Evolutionary conservation across 306 rosid species (phyloP), one percentile per base, ranked within the genome.

Genomic region (Morella rubra): DNA sequence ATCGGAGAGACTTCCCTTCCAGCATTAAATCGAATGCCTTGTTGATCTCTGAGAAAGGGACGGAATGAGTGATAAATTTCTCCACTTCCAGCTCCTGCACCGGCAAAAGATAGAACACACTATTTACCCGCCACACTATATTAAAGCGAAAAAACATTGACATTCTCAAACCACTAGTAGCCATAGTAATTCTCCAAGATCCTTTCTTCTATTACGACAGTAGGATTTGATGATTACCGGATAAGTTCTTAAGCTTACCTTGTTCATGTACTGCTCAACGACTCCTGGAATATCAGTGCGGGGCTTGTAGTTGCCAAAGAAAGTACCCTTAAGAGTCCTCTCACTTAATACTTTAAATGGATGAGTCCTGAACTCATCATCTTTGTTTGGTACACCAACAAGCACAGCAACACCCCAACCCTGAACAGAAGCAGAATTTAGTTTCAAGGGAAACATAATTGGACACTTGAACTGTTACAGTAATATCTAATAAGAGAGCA

Each of bases 361-460:
- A 77, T 90, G 88, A 72, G 98, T 93, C 75, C 86, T 88, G 87
- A 93, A 93, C 40, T 89, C 90, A 76, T 90, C 97, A 47, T 93
- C 97, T 84, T 87, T 93, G 78, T 6, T 93, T 45, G 96, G 97
- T 53, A 93, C 97, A n/a, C 98, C 98, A 44, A 93, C 98, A 1
- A 93, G 93, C 8, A 93, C 98, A 24, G 97, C 98, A 74, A 90
- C 90, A 45, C 97, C 98, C 98, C 98, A 93, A 16, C 98, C 98
- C 98, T 93, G 83, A 47, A 3, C 32, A 73, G 0, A 37, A 76
- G 64, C 12, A 14, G 15, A 7, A 20, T 71, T 16, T 40, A 14
- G n/a, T 46, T 44, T 5, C 15, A 18, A 10, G 10, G 16, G 22
- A 18, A 27, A 64, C 44, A 13, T 20, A 6, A n/a, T 49, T 6